Evolutionary conservation across 345 rosid genomes (phyloP), one percentile per base, ranked within the genome.

Genomic region (Diplotaxis tenuifolia): DNA sequence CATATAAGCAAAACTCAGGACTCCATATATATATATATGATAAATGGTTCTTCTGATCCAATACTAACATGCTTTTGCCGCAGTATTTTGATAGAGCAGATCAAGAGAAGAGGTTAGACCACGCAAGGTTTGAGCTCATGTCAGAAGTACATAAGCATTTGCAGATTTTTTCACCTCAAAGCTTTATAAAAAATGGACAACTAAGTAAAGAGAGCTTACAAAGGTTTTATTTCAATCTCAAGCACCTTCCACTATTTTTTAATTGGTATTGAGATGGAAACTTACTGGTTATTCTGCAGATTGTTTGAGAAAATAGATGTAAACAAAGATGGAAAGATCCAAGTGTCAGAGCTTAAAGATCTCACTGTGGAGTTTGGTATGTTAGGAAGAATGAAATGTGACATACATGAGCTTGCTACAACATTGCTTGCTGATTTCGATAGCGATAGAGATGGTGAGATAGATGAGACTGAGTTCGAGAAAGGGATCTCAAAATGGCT

Each of bases 91-190:
- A 66, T 36, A 34, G 5, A 34, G 62, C 47, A 0, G 76, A 71
- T 34, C 80, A 77, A 66, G 62, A 9, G 20, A 77, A 38, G 55
- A 71, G 76, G 58, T 66, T 77, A 71, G 76, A 77, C 11, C 58
- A 58, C 0, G 72, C 80, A 0, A 71, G 62, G 28, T 77, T 65
- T 60, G 73, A 58, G 72, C 73, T 77, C 63, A 77, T 71, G 76
- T 77, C 80, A 36, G 76, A 71, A 71, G 80, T 71, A 25, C 72
- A 70, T 65, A 71, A 65, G 29, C 72, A 77, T 16, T 49, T 77
- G 15, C 73, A 65, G 12, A 34, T 0, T 0, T 77, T 77, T 58
- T 58, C 80, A 4, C 76, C 76, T 7, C 45, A 71, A 71, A 71
- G 16, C 56, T 42, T 77, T 25, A 36, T 71, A 49, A 34, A n/a